Evolutionary conservation across 345 rosid genomes (phyloP).

Genomic region (Microthlaspi erraticum): DNA sequence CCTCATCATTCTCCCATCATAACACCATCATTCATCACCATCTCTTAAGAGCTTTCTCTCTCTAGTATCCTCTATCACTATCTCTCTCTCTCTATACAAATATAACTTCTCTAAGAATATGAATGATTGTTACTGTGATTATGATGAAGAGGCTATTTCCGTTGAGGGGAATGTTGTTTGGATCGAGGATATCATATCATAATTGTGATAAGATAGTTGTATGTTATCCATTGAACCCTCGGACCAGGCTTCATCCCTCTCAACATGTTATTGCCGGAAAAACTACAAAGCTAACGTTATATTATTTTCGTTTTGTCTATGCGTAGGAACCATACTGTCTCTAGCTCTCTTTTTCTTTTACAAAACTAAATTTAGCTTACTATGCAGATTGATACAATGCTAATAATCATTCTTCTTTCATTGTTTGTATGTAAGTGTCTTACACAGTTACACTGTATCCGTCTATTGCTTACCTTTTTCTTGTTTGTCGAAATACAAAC

Average conservation of each 20-base stretch:
- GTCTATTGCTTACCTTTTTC: neutral
- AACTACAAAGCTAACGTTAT: neutral
- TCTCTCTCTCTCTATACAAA: neutral
- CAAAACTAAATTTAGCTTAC: neutral
- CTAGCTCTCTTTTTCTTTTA: neutral
- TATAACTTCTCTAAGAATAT: neutral
- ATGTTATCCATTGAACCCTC: slow-evolving; percentile 41
- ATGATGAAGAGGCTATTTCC: slow-evolving; percentile 45
- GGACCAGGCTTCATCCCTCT: slow-evolving; percentile 92
- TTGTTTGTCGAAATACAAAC: too few relatives aligned
- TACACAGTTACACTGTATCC: neutral
- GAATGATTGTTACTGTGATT: slow-evolving; percentile 10
- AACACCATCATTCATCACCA: slow-evolving; percentile 33
- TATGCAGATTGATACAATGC: neutral
- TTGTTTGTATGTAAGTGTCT: neutral
- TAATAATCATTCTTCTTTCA: neutral
- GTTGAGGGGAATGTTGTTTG: slow-evolving; percentile 64
- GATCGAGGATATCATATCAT: slow-evolving; percentile 49
- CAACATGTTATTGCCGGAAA: slow-evolving; percentile 27
- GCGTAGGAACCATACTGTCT: neutral
- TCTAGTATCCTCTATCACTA: slow-evolving; percentile 29
- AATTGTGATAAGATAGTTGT: neutral
- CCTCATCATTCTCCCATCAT: slow-evolving; percentile 41
- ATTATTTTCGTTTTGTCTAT: neutral
- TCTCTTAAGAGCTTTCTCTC: slow-evolving; percentile 25